Conservation (phyloP, 2,329 filamentous ascomycete species). For the Lasiodiplodia sp. region DNA sequence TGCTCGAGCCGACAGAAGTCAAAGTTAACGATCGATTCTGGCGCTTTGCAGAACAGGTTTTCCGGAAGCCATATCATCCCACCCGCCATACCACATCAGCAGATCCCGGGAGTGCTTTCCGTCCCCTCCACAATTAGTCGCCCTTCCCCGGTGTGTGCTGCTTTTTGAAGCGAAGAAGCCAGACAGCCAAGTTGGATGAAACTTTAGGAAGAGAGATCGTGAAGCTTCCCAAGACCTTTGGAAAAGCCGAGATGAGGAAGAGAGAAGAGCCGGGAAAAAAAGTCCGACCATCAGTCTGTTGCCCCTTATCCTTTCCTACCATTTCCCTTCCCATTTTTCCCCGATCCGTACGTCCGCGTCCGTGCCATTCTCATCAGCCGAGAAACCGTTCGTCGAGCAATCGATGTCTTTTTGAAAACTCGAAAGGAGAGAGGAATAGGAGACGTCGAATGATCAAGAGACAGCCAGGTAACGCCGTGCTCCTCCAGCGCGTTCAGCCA, state of each 20-base stretch:
- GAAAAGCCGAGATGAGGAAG: slow-evolving; percentile 17
- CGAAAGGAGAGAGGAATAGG: background rate
- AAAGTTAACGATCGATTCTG: slow-evolving; percentile 27
- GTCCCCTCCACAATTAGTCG: slow-evolving; percentile 3
- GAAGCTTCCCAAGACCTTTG: slow-evolving; percentile 1
- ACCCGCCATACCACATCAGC: slow-evolving; percentile 16
- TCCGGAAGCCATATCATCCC: slow-evolving; percentile 18
- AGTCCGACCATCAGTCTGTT: slow-evolving; percentile 20
- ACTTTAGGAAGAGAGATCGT: slow-evolving; percentile 8
- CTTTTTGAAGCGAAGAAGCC: background rate
- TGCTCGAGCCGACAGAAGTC: background rate
- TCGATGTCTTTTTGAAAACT: slow-evolving; percentile 7
- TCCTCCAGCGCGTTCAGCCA: slow-evolving; percentile 26
- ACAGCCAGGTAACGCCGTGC: slow-evolving; percentile 15
- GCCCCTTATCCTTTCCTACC: slow-evolving; percentile 6
- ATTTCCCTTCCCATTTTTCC: background rate
- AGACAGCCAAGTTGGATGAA: slow-evolving; percentile 13
- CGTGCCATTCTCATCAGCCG: slow-evolving; percentile 20
- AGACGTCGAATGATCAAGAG: slow-evolving; percentile 9
- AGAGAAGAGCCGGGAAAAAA: slow-evolving; percentile 11
- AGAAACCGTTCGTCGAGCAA: slow-evolving; percentile 7
- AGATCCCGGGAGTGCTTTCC: background rate
- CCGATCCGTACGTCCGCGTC: slow-evolving; percentile 9
- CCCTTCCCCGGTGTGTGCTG: background rate
- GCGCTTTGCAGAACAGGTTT: slow-evolving; percentile 27